phyloP scores from a whole-genome alignment of 2,329 filamentous ascomycete genomes.

The Ophiocordyceps camponoti-saundersi region DNA sequence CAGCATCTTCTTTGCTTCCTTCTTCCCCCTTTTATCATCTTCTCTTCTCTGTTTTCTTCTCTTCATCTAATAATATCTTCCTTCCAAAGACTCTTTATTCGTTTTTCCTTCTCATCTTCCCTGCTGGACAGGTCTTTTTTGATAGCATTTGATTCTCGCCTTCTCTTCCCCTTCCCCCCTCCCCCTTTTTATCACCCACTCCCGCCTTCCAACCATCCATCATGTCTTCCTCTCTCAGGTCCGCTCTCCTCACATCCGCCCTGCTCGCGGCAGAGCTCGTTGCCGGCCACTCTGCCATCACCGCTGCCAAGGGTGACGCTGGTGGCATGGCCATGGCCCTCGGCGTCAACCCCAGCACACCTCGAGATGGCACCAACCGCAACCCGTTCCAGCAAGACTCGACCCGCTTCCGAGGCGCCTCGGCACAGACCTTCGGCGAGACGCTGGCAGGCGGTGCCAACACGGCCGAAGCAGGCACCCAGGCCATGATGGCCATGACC shows the following conservation, averaged over 20 bases:
- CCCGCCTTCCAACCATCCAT: background rate
- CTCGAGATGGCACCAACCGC: constrained; percentile 42
- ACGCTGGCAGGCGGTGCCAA: constrained; percentile 40
- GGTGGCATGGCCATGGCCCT: constrained; percentile 37
- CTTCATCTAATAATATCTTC: background rate
- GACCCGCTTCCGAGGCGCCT: constrained; percentile 40
- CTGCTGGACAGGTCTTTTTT: background rate
- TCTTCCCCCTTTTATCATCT: background rate
- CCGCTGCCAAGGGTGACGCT: constrained; percentile 36
- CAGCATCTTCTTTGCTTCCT: too few species aligned
- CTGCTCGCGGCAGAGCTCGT: constrained; percentile 37
- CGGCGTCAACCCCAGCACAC: constrained; percentile 34
- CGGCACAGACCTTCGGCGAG: constrained; percentile 37
- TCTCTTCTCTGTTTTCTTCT: background rate
- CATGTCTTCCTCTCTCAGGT: constrained; percentile 8
- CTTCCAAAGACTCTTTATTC: too few species aligned
- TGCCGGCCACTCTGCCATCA: constrained; percentile 44
- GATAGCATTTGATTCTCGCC: background rate
- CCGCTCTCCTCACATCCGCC: constrained; percentile 24
- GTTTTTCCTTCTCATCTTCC: background rate
- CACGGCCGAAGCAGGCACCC: constrained; percentile 36
- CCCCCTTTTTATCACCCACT: background rate
- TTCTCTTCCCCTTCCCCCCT: background rate
- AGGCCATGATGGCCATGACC: constrained; percentile 38
- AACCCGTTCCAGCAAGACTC: constrained; percentile 47